Conservation (phyloP, 805 yeast species). For the Kuraishia piskuri region DNA sequence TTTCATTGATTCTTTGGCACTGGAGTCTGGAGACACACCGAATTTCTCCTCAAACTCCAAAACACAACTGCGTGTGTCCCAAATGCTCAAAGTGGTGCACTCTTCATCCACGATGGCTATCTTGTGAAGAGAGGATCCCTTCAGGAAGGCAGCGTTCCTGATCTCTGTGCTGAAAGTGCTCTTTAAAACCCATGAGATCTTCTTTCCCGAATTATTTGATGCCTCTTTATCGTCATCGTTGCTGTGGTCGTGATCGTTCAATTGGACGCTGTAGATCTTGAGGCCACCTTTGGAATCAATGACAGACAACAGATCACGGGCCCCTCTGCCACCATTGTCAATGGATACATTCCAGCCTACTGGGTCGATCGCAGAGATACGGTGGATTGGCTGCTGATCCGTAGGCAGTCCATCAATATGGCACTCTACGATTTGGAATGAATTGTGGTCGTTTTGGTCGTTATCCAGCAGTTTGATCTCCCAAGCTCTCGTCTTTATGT, state of each 20-base stretch:
- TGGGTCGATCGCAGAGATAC: conserved; percentile 59
- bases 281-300: conserved; percentile 46
- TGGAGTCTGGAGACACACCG: conserved; percentile 11
- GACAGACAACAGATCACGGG: conserved; percentile 45
- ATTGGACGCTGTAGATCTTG: conserved; percentile 35
- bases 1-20: conserved; percentile 4
- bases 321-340: conserved; percentile 8
- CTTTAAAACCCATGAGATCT: conserved; percentile 45
- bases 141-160: conserved; percentile 39
- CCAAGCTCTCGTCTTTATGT: conserved; percentile 33
- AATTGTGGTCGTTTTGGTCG: neutral
- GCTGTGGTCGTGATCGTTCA: conserved; percentile 9
- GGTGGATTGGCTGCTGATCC: conserved; percentile 26
- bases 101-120: conserved; percentile 61
- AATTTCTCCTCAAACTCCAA: conserved; percentile 52
- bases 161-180: conserved; percentile 49
- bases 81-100: conserved; percentile 50
- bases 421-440: conserved; percentile 18
- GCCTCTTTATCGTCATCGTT: neutral
- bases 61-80: conserved; percentile 67
- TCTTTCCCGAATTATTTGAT: conserved; percentile 1
- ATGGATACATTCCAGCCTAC: conserved; percentile 40
- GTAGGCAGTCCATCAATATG: conserved; percentile 30
- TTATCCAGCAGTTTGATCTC: conserved; percentile 14
- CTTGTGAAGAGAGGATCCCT: conserved; percentile 71